phyloP scores from a whole-genome alignment of 306 rosid genomes.

The Amphicarpaea edgeworthii region DNA sequence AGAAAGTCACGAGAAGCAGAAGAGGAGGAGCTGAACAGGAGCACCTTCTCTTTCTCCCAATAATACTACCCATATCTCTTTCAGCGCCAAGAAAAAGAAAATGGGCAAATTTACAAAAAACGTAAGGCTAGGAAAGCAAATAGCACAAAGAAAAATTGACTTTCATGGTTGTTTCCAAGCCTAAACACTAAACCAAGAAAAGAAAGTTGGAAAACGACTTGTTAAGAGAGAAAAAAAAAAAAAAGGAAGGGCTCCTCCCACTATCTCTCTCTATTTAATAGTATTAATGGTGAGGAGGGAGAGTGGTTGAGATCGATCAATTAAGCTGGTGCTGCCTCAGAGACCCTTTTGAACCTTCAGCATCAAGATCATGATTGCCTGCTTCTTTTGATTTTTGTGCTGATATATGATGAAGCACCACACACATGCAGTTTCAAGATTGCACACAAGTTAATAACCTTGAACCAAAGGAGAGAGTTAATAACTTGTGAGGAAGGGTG shows the following conservation, averaged over 20 bases:
- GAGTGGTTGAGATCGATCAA: constrained; percentile 67
- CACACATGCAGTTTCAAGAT: constrained; percentile 6
- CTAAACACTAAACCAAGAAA: constrained; percentile 34
- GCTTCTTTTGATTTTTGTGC: constrained; percentile 70
- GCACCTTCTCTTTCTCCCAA: constrained; percentile 22
- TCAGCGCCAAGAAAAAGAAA: constrained; percentile 41
- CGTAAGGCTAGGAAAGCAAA: constrained; percentile 27
- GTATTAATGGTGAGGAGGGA: constrained; percentile 57
- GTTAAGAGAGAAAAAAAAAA: background rate
- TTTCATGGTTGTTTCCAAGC: constrained; percentile 43
- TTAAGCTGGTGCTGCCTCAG: constrained; percentile 40
- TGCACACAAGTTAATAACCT: constrained; percentile 41
- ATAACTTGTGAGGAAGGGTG: constrained; percentile 32
- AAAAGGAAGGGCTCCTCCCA: background rate
- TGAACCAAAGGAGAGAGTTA: constrained; percentile 32
- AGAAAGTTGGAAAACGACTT: constrained; percentile 41
- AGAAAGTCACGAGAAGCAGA: constrained; percentile 50
- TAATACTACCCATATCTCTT: constrained; percentile 45
- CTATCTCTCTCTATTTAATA: constrained; percentile 1
- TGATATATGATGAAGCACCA: constrained; percentile 1
- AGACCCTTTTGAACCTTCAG: constrained; percentile 52
- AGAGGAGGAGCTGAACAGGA: constrained; percentile 6
- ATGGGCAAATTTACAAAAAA: constrained; percentile 1
- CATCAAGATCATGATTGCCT: constrained; percentile 73
- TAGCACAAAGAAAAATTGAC: constrained; percentile 30